Evolutionary conservation across 2,329 filamentous ascomycete species (phyloP), one percentile per base, ranked within the genome.

Genomic region (Rosellinia necatrix): DNA sequence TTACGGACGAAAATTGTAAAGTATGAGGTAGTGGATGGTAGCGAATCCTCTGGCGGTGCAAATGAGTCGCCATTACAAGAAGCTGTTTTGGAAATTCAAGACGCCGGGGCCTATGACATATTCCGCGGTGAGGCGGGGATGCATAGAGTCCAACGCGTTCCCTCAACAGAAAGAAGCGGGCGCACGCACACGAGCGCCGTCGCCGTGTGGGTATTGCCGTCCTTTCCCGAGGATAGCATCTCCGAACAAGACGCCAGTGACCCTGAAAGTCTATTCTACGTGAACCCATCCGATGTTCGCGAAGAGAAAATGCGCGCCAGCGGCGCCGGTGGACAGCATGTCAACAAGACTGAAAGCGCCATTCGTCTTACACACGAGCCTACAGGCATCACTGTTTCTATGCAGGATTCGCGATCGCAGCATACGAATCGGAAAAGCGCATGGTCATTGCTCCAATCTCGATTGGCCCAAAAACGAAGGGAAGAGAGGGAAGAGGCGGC

Each of bases 271-370:
- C 90, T 97, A 70, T 97, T 96, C 75, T 96, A 92, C 75, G 81
- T 99, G 57, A 85, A 96, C 68, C 85, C 90, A 5, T 81, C 86
- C 58, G 93, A 99, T 56, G 91, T 99, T 21, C 82, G 82, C 48
- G 79, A 85, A 17, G 94, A 99, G 70, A 91, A 92, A 58, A 96
- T 97, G 92, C 84, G 92, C 13, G 92, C 94, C 0, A 81, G 91
- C 41, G 94, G 94, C 57, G 93, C 94, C 0, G 94, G 94, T 27
- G 94, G 94, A 1, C 94, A 99, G 76, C 94, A 99, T 74, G 94
- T 99, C 70, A 99, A 99, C 76, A 97, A 93, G 72, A 99, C 94
- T 0, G 94, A 99, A 76, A 96, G 91, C 25, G 94, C 94, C 3
- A 90, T 99, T 59, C 88, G 94, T 8, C 80, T 99, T 67, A 97